Conservation (phyloP, 768 basidiomycete species). For the Phylloporus arenicola region DNA sequence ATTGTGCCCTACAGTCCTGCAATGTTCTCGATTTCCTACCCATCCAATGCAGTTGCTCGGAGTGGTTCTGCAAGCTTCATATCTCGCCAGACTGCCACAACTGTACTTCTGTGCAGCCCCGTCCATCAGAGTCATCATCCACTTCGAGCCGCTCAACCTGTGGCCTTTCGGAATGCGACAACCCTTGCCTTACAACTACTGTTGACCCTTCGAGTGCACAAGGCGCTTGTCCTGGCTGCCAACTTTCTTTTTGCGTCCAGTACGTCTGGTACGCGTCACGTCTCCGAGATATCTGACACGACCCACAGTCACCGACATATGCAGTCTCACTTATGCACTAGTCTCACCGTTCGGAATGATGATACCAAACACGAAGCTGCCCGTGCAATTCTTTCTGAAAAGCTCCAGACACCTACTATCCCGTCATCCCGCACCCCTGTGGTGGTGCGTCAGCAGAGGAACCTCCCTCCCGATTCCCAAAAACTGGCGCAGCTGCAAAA, state of each 20-base stretch:
- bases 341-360: slow-evolving; percentile 8
- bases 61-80: slow-evolving; percentile 61
- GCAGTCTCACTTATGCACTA: slow-evolving; percentile 53
- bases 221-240: slow-evolving; percentile 49
- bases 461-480: slow-evolving; percentile 44
- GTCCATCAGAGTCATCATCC: background rate
- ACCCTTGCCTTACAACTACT: slow-evolving; percentile 43
- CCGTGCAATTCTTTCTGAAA: slow-evolving; percentile 47
- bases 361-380: slow-evolving; percentile 42
- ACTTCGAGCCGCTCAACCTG: slow-evolving; percentile 42
- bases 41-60: slow-evolving; percentile 59
- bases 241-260: slow-evolving; percentile 59
- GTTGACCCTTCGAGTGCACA: slow-evolving; percentile 1
- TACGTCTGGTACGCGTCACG: slow-evolving; percentile 28
- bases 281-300: slow-evolving; percentile 8
- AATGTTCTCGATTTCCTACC: slow-evolving; percentile 69
- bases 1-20: slow-evolving; percentile 60
- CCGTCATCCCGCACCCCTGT: slow-evolving; percentile 22
- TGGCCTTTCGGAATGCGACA: slow-evolving; percentile 45
- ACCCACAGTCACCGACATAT: slow-evolving; percentile 58
- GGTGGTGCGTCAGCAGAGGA: slow-evolving; percentile 24
- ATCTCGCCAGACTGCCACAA: slow-evolving; percentile 53
- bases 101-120: slow-evolving; percentile 35
- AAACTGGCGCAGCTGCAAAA: slow-evolving; percentile 52
- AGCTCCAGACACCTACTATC: slow-evolving; percentile 34